phyloP scores from a whole-genome alignment of 306 rosid species.

The Fagus crenata region DNA sequence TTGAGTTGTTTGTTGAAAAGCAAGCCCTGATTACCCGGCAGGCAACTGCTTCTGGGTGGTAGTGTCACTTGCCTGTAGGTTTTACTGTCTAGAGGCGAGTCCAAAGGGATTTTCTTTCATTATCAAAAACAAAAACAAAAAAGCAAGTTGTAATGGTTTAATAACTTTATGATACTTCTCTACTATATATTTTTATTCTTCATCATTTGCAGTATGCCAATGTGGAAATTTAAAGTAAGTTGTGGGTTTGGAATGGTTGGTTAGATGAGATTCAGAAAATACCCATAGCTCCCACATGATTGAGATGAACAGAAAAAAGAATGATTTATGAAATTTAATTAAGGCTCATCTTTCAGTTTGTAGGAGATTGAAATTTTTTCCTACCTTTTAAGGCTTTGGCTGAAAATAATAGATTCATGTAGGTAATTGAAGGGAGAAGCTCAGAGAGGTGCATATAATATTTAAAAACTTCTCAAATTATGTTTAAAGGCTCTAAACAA shows the following conservation, averaged over 20 bases:
- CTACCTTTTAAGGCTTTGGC: too few species aligned
- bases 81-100: too few species aligned
- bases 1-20: neutral
- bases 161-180: neutral
- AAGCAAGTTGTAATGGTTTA: neutral
- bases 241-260: neutral
- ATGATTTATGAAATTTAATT: neutral
- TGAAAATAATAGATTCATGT: too few species aligned
- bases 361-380: neutral
- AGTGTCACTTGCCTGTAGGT: too few species aligned
- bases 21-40: too few species aligned
- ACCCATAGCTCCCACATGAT: neutral
- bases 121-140: too few species aligned
- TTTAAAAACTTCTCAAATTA: neutral
- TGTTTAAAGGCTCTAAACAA: neutral
- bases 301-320: neutral
- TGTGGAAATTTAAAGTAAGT: neutral
- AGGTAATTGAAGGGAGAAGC: neutral
- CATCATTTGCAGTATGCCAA: neutral
- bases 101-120: too few species aligned
- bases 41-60: too few species aligned
- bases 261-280: neutral
- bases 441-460: neutral
- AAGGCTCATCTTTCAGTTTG: neutral
- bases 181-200: neutral